Evolutionary conservation across 129 eudicot genomes (phyloP).

Genomic region (Pseudognaphalium luteoalbum): DNA sequence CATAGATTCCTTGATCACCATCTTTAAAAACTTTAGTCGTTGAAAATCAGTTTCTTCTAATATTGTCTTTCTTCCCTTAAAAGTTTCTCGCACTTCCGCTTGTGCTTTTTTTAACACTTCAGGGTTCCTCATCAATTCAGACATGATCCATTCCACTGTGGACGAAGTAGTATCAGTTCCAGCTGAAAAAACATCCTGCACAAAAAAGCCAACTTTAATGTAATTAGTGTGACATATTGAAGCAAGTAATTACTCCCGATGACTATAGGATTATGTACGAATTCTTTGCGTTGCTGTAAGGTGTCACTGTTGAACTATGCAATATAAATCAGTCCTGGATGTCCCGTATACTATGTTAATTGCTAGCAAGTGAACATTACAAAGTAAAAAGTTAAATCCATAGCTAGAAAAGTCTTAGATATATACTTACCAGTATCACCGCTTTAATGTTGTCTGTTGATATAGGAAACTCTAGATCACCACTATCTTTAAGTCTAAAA

Average conservation of each 20-base stretch:
- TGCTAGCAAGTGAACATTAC: neutral
- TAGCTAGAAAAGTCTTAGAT: neutral
- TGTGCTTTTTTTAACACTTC: slow-evolving; percentile 11
- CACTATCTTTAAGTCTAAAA: slow-evolving; percentile 24
- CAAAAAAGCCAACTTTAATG: neutral
- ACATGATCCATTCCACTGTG: slow-evolving; percentile 8
- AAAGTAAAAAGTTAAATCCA: neutral
- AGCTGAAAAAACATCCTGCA: slow-evolving; percentile 27
- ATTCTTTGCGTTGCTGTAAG: neutral
- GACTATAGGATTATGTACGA: too few relatives aligned
- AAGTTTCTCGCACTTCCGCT: slow-evolving; percentile 33
- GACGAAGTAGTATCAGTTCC: slow-evolving; percentile 26
- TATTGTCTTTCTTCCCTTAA: slow-evolving; percentile 16
- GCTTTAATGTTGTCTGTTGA: slow-evolving; percentile 35
- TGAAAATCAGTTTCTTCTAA: slow-evolving; percentile 27
- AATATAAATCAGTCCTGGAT: too few relatives aligned
- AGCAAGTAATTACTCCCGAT: too few relatives aligned
- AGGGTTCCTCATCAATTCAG: slow-evolving; percentile 12
- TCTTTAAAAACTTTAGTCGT: slow-evolving; percentile 30
- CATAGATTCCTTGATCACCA: slow-evolving; percentile 40
- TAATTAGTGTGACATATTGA: neutral
- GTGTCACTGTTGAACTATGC: neutral
- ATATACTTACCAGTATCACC: slow-evolving; percentile 26
- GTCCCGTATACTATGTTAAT: neutral
- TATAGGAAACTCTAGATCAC: slow-evolving; percentile 24